A percentile compares a stretch with the other conserved stretches of the same genome.
phyloP scores from a whole-genome alignment of 2,329 filamentous ascomycete genomes.

The Neonectria sp. region DNA sequence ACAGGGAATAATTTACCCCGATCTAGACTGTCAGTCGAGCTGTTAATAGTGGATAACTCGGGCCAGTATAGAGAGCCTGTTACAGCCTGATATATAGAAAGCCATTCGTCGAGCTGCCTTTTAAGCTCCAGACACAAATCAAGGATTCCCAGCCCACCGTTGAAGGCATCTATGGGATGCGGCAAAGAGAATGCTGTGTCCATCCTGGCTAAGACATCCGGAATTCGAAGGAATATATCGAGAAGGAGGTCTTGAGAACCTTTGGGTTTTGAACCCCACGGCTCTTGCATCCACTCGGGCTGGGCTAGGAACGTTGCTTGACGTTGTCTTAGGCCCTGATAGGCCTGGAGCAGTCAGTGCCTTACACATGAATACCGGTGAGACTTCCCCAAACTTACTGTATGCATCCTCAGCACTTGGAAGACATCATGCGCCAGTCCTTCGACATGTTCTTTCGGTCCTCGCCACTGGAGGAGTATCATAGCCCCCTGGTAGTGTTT shows the following conservation, averaged over 20 bases:
- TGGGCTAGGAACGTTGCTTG: conserved; percentile 16
- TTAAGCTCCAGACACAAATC: conserved; percentile 3
- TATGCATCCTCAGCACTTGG: conserved; percentile 26
- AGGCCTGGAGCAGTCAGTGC: conserved; percentile 14
- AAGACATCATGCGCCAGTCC: conserved; percentile 24
- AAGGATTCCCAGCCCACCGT: not conserved
- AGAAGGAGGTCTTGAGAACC: conserved; percentile 18
- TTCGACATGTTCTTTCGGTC: conserved; percentile 4
- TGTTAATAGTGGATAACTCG: conserved; percentile 3
- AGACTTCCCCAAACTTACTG: conserved; percentile 5
- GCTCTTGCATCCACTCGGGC: conserved; percentile 26
- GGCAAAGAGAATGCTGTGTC: not conserved
- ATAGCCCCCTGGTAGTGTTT: conserved; percentile 27
- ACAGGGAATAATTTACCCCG: conserved; percentile 27
- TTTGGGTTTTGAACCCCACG: conserved; percentile 9
- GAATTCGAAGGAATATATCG: conserved; percentile 18
- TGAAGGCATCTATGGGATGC: not conserved
- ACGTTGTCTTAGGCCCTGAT: conserved; percentile 19
- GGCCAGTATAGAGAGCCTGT: conserved; percentile 24
- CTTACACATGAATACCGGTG: not conserved
- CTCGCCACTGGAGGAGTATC: conserved; percentile 14
- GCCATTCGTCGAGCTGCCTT: conserved; percentile 13
- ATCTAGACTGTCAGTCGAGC: conserved; percentile 2
- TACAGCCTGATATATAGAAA: conserved; percentile 2
- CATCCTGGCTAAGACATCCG: conserved; percentile 1